Percentiles rank a stretch among this genome's conserved stretches.
These are phyloP conservation scores for Microsporum canis DNA, from an alignment of 2,329 filamentous ascomycete species.

Conservation along the genomic window DNA sequence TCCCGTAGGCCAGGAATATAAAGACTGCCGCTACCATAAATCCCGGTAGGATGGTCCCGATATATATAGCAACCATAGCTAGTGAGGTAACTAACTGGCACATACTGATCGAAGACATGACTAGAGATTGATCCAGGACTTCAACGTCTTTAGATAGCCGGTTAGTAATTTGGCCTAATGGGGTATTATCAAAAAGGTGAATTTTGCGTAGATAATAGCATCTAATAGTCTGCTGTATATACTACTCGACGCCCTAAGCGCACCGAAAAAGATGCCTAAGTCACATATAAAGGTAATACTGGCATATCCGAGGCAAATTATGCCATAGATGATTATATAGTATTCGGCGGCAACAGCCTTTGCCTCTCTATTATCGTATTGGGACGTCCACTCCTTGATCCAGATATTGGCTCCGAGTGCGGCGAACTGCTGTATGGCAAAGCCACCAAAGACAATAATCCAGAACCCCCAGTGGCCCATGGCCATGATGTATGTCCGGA, in stretches of 20 bases:
- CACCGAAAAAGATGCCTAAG: conserved; percentile 62
- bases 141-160: conserved; percentile 81
- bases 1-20: neutral
- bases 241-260: conserved; percentile 63
- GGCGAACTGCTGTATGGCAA: no score
- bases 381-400: neutral
- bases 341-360: conserved; percentile 35
- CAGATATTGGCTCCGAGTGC: neutral
- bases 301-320: conserved; percentile 55
- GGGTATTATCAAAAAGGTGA: conserved; percentile 88
- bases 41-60: neutral
- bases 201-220: conserved; percentile 65
- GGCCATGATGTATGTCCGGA: no score
- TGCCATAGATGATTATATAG: conserved; percentile 28
- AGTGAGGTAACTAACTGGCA: neutral
- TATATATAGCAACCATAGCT: neutral
- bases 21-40: neutral
- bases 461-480: no score
- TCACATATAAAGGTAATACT: conserved; percentile 48
- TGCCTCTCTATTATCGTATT: neutral
- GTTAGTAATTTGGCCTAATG: conserved; percentile 83
- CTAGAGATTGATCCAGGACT: conserved; percentile 53
- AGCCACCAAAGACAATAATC: no score
- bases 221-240: conserved; percentile 64
- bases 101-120: neutral